Conservation (phyloP, 1,284 basidiomycete species). For the Leccinum fallax region DNA sequence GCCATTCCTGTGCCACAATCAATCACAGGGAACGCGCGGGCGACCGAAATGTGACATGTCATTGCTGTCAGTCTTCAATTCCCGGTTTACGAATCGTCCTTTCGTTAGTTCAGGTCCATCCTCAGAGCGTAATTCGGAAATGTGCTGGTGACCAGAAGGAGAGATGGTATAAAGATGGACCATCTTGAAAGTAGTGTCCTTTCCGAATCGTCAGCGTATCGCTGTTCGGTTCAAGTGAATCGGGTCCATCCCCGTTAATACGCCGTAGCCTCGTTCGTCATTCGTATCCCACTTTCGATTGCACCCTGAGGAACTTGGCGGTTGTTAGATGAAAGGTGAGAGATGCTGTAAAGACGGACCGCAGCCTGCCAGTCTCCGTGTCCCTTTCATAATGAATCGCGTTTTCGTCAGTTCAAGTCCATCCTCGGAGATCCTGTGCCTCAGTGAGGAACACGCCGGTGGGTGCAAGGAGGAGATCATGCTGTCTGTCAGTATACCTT, state of each 20-base stretch:
- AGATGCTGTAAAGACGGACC: not conserved
- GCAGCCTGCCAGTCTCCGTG: not conserved
- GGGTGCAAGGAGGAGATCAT: not conserved
- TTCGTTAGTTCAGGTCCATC: not conserved
- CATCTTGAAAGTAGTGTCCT: not conserved
- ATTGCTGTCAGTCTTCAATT: not conserved
- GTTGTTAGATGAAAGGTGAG: not conserved
- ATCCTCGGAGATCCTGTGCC: not conserved
- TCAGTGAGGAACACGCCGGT: not conserved
- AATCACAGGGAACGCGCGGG: not conserved
- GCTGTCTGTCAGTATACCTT: not conserved
- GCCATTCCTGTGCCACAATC: not conserved
- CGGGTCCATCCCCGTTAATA: not conserved
- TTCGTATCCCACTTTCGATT: not conserved
- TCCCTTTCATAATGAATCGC: not conserved
- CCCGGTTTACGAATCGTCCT: not conserved
- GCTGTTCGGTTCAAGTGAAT: not conserved
- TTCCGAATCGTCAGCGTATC: not conserved
- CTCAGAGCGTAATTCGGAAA: not conserved
- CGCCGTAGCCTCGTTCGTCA: not conserved
- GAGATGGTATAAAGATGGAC: not conserved
- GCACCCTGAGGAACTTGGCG: not conserved
- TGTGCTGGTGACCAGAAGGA: not conserved
- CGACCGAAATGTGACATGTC: not conserved
- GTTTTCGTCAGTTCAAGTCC: not conserved